Evolutionary conservation across 2,329 filamentous ascomycete genomes (phyloP), one percentile per base, ranked within the genome.

Genomic region (Cercospora beticola): DNA sequence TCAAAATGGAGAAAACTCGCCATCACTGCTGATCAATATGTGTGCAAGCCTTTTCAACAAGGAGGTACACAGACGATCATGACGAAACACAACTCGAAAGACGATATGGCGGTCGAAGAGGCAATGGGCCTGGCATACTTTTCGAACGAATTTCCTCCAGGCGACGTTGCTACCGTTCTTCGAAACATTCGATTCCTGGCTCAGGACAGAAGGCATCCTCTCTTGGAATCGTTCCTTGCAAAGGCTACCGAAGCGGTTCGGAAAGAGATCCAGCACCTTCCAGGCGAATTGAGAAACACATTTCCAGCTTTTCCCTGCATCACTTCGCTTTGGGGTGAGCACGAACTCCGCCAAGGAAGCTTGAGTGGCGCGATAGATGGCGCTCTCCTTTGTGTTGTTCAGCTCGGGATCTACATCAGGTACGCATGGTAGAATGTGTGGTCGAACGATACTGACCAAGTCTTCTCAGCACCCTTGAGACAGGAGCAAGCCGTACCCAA

Each of bases 101-200:
- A 21, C 4, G 46, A 52, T 0, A 12, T 4, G n/a, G 4, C 46
- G 2, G 0, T 23, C 9, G 46, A 52, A 6, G 46, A 5, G 21
- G 18, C 8, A 2, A 68, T 65, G 65, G 61, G 61, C 3, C 12
- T 84, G 40, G 62, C 78, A n/a, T 84, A 80, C 72, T 85, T 85
- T 74, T 79, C 80, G 70, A 83, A 84, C 66, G 83, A 85, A 68
- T 83, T 85, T 62, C 83, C 83, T 0, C 77, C 75, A n/a, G 83
- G 84, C 40, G 80, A 85, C 68, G 70, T 84, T 9, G 68, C 77
- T 26, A 72, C 78, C 26, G 69, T 85, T 0, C 76, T 82, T 56
- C 82, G 83, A 8, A 72, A 76, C 4, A 73, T 86, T 10, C 78
- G 80, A 1, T 23, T 31, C 68, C 68, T 14, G 79, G 79, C 64